Evolutionary conservation across 139 green algal genomes (phyloP).

Genomic region (Nannochloris sp.): DNA sequence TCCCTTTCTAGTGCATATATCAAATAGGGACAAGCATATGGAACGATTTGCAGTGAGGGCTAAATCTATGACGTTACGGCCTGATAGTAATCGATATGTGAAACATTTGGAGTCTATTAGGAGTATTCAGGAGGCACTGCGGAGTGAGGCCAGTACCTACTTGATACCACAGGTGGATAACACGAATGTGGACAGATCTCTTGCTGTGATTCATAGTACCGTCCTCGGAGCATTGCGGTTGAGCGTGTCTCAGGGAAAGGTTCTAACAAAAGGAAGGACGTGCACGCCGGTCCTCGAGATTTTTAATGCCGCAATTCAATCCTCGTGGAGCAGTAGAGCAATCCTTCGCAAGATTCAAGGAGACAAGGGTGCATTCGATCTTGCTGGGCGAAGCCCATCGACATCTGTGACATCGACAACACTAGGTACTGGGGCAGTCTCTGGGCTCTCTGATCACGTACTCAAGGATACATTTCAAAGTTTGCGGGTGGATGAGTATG

Average conservation of each 20-base stretch:
- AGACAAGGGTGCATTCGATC: neutral
- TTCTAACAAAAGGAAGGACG: neutral
- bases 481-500: too few relatives aligned
- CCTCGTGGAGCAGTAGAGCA: neutral
- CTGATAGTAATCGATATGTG: constrained; percentile 75
- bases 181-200: constrained; percentile 81
- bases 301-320: neutral
- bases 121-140: constrained; percentile 77
- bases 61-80: constrained; percentile 89
- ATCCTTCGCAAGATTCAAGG: neutral
- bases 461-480: too few relatives aligned
- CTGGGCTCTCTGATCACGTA: too few relatives aligned
- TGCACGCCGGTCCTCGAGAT: neutral
- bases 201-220: constrained; percentile 82
- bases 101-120: constrained; percentile 76
- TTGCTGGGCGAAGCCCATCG: neutral
- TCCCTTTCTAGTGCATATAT: constrained; percentile 90
- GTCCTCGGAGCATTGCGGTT: constrained; percentile 57
- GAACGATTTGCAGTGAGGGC: constrained; percentile 89
- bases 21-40: constrained; percentile 77
- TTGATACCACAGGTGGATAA: constrained; percentile 83
- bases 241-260: neutral
- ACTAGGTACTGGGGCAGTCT: neutral
- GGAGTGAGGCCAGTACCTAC: constrained; percentile 54
- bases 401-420: neutral